Percentiles rank a stretch among this genome's conserved stretches.
Evolutionary conservation across 1,284 basidiomycete species (phyloP).

Genomic region (Blastosporella zonata): DNA sequence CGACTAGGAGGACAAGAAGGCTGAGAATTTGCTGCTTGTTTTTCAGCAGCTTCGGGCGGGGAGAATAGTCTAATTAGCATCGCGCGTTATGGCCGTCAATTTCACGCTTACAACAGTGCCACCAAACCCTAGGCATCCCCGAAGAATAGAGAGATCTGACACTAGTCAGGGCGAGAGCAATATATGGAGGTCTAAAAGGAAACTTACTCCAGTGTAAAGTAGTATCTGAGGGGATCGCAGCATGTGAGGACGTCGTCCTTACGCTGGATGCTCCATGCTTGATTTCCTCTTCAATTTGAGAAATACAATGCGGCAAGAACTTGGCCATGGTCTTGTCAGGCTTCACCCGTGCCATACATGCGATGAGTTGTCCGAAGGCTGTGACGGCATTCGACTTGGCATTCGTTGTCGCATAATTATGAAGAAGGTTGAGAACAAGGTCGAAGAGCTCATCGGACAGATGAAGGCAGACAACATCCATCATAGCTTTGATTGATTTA

Average conservation of each 20-base stretch:
- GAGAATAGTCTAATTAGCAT: conserved; percentile 10
- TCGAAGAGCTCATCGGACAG: conserved; percentile 88
- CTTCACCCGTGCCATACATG: conserved; percentile 80
- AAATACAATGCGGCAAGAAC: conserved; percentile 78
- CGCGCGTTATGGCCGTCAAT: neutral
- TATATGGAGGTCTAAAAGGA: neutral
- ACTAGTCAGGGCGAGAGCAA: conserved; percentile 10
- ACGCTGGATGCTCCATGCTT: conserved; percentile 91
- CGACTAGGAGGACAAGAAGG: conserved; percentile 69
- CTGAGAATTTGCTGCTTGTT: conserved; percentile 70
- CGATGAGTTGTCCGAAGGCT: conserved; percentile 87
- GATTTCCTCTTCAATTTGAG: conserved; percentile 85
- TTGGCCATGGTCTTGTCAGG: conserved; percentile 77
- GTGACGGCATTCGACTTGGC: conserved; percentile 86
- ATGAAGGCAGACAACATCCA: conserved; percentile 85
- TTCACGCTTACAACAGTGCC: conserved; percentile 53
- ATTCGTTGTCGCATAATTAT: conserved; percentile 85
- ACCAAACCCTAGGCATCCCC: conserved; percentile 76
- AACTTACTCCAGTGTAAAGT: conserved; percentile 90
- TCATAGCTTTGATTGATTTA: conserved; percentile 78
- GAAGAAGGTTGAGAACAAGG: conserved; percentile 81
- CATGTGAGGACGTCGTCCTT: conserved; percentile 83
- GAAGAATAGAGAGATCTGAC: conserved; percentile 73
- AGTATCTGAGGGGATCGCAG: conserved; percentile 85
- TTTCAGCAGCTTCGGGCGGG: conserved; percentile 54